Evolutionary conservation across 2,329 filamentous ascomycete genomes (phyloP), one percentile per base, ranked within the genome.

Genomic region (Colletotrichum siamense): DNA sequence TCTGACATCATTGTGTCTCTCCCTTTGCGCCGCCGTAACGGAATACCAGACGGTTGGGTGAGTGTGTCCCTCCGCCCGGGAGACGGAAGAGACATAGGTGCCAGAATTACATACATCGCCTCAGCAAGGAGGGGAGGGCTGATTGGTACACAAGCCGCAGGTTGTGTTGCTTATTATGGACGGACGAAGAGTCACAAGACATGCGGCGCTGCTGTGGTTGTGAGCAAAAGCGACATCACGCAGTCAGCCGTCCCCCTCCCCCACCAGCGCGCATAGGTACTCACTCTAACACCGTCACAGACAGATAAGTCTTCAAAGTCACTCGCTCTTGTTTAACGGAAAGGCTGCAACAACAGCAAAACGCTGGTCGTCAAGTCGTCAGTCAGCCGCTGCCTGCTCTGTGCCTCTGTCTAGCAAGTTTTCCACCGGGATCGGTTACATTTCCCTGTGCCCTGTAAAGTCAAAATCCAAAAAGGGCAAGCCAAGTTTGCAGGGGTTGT

Each of bases 391-490:
- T 62, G 63, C 32, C 65, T 63, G 49, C 26, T 32, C 34, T 61
- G n/a, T 52, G 44, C 44, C 44, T 52, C 44, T 22, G 44, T 52
- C 44, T 52, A 52, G 44, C 44, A 52, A 52, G 44, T 52, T 52
- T 49, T 44, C 24, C 22, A 15, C 34, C 24, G 34, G 62, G 64
- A n/a, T 66, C 69, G 18, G 62, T 55, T 55, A 39, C 39, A 59
- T 65, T 62, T 52, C 24, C 59, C 24, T 39, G 22, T 70, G 66
- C 61, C 72, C 62, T 73, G 64, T 36, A 69, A 71, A 76, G 73
- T 69, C 73, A 76, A 76, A 76, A 76, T 76, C 73, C 73, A 28
- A 73, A 76, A 76, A 69, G 64, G 73, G 73, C 26, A 76, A 73
- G 32, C 70, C 49, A 62, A 52, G 73, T 39, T 65, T 69, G 57